Evolutionary conservation across 805 yeast species (phyloP).

Genomic region (Metschnikowia bowlesiae): DNA sequence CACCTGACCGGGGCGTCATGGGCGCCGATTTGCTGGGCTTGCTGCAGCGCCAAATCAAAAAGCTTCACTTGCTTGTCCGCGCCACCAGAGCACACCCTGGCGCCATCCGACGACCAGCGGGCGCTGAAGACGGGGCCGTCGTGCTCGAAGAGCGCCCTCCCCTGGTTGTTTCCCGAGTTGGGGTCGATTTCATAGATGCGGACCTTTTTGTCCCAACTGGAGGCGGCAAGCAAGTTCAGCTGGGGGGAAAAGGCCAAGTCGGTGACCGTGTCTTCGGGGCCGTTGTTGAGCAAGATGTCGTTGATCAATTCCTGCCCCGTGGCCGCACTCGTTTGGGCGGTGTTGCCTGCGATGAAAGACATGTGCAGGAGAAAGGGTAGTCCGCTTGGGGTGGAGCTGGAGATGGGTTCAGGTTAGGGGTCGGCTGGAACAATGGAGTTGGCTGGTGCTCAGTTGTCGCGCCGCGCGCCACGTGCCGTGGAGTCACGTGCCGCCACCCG

Average conservation of each 20-base stretch:
- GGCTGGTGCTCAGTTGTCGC: no score
- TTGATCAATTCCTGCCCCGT: constrained; percentile 59
- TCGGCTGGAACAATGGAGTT: no score
- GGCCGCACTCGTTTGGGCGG: constrained; percentile 37
- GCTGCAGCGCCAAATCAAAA: constrained; percentile 79
- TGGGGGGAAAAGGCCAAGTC: constrained; percentile 83
- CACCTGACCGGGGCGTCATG: constrained; percentile 78
- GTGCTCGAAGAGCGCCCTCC: constrained; percentile 85
- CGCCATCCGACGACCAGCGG: constrained; percentile 83
- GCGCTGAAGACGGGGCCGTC: constrained; percentile 81
- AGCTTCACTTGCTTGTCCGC: constrained; percentile 83
- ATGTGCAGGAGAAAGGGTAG: constrained; percentile 12
- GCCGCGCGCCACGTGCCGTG: no score
- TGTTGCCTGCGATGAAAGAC: constrained; percentile 34
- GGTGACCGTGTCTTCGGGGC: constrained; percentile 89
- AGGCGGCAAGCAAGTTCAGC: constrained; percentile 73
- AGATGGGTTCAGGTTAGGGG: no score
- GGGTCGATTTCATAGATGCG: constrained; percentile 82
- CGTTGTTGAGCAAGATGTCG: constrained; percentile 67
- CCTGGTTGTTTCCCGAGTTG: constrained; percentile 72
- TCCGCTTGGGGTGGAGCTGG: no score
- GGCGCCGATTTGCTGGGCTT: constrained; percentile 75
- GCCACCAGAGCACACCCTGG: constrained; percentile 84
- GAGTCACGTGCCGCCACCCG: no score
- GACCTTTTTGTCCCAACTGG: constrained; percentile 95